Conservation (phyloP, 2,329 filamentous ascomycete species). For the Curvularia spicifera region DNA sequence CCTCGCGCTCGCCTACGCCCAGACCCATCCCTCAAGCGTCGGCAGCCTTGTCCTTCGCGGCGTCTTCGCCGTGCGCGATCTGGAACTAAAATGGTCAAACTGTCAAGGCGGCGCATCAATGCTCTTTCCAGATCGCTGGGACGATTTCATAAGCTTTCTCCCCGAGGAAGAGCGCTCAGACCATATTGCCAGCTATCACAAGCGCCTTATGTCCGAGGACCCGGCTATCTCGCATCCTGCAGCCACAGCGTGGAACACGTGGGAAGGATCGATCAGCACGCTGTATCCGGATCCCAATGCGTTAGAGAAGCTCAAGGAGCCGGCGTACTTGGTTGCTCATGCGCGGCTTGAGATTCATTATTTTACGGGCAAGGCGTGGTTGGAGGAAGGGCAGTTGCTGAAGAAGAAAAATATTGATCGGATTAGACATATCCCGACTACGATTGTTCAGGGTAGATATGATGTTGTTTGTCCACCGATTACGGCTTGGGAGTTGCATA, state of each 20-base stretch:
- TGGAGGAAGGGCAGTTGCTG: slow-evolving; percentile 53
- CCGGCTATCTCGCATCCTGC: slow-evolving; percentile 37
- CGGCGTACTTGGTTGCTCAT: slow-evolving; percentile 43
- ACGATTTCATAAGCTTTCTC: slow-evolving; percentile 46
- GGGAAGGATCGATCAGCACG: slow-evolving; percentile 43
- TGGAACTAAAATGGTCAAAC: slow-evolving; percentile 50
- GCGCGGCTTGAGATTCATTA: slow-evolving; percentile 55
- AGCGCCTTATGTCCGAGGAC: slow-evolving; percentile 48
- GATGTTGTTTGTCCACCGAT: slow-evolving; percentile 55
- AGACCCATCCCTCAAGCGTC: slow-evolving; percentile 51
- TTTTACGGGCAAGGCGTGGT: slow-evolving; percentile 51
- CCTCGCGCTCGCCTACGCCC: slow-evolving; percentile 54
- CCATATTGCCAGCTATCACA: slow-evolving; percentile 50
- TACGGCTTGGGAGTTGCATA: slow-evolving; percentile 54
- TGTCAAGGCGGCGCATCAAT: slow-evolving; percentile 37
- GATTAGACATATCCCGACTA: slow-evolving; percentile 48
- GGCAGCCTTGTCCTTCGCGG: slow-evolving; percentile 53
- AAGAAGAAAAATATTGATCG: slow-evolving; percentile 43
- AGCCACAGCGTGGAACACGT: slow-evolving; percentile 48
- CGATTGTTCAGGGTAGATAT: slow-evolving; percentile 56
- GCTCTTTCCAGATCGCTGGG: slow-evolving; percentile 52
- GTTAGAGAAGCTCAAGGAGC: slow-evolving; percentile 37
- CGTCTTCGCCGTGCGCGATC: slow-evolving; percentile 49
- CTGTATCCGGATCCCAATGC: slow-evolving; percentile 32
- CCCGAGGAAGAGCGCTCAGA: slow-evolving; percentile 49